Evolutionary conservation across 2,329 filamentous ascomycete genomes (phyloP).

Genomic region (Trichocomaceae sp.): DNA sequence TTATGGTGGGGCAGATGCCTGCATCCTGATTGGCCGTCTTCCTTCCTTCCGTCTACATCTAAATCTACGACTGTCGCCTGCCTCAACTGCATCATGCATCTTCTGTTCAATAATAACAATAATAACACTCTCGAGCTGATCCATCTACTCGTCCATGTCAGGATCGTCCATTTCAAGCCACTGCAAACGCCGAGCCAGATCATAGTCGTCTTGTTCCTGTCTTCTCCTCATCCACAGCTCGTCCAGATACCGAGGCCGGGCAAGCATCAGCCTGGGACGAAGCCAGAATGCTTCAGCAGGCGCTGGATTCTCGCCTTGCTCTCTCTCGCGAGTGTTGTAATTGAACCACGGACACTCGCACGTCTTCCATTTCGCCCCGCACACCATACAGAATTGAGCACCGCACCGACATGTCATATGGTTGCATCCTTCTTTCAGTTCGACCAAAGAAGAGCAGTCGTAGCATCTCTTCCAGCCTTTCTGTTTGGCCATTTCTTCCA

Average conservation of each 20-base stretch:
- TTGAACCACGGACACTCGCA: constrained; percentile 80
- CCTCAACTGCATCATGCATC: too few relatives aligned
- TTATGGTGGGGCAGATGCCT: constrained; percentile 4
- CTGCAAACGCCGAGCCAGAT: constrained; percentile 48
- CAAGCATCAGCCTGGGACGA: background rate
- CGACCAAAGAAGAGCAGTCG: constrained; percentile 68
- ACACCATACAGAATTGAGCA: constrained; percentile 82
- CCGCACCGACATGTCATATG: constrained; percentile 83
- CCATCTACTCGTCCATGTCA: too few relatives aligned
- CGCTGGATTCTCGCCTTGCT: constrained; percentile 36
- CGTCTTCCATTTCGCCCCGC: constrained; percentile 72
- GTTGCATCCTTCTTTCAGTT: constrained; percentile 76
- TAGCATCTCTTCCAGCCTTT: constrained; percentile 74
- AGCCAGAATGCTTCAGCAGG: background rate
- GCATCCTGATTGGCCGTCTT: background rate
- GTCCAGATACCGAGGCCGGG: constrained; percentile 39
- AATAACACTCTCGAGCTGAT: too few relatives aligned
- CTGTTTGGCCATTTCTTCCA: constrained; percentile 59
- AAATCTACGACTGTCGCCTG: too few relatives aligned
- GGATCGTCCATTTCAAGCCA: constrained; percentile 5
- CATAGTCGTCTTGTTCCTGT: constrained; percentile 47
- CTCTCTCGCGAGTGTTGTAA: constrained; percentile 50
- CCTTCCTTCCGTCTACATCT: background rate
- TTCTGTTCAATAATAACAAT: too few relatives aligned
- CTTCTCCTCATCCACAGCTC: constrained; percentile 42